phyloP scores from a whole-genome alignment of 495 filamentous ascomycete genomes.

The Lasiosphaeria miniovina region DNA sequence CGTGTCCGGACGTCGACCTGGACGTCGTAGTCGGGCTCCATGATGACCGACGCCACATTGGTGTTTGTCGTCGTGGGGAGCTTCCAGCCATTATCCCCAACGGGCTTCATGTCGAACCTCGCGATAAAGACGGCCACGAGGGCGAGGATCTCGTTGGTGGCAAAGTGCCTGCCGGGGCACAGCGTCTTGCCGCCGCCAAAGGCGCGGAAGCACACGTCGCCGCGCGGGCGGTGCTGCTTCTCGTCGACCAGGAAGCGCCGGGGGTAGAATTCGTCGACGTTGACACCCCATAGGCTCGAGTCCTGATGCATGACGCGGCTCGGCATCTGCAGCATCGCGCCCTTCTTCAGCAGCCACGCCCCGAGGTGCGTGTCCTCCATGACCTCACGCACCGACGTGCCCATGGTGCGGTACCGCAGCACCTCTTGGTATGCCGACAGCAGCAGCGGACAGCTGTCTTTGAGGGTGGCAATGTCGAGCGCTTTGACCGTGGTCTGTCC shows the following conservation, averaged over 20 bases:
- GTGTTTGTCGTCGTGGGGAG: constrained; percentile 24
- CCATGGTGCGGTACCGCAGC: constrained; percentile 16
- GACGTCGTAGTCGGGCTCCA: constrained; percentile 31
- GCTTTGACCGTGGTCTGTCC: constrained; percentile 18
- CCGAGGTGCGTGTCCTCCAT: constrained; percentile 32
- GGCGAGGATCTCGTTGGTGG: constrained; percentile 48
- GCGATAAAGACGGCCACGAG: constrained; percentile 32
- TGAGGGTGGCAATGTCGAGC: constrained; percentile 36
- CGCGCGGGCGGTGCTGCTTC: constrained; percentile 1
- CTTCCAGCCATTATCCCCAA: constrained; percentile 14
- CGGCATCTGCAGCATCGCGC: constrained; percentile 31
- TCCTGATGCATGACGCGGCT: constrained; percentile 26
- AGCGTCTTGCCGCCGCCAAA: constrained; percentile 55
- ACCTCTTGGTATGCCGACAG: constrained; percentile 39
- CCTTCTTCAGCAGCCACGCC: constrained; percentile 34
- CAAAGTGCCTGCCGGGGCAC: constrained; percentile 56
- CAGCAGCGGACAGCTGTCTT: constrained; percentile 37
- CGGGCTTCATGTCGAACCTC: constrained; percentile 24
- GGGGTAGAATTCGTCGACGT: constrained; percentile 20
- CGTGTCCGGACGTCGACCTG: constrained; percentile 28
- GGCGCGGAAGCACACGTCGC: constrained; percentile 37
- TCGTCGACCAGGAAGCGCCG: constrained; percentile 3
- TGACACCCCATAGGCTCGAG: constrained; percentile 16
- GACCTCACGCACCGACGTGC: constrained; percentile 27
- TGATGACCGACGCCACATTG: constrained; percentile 23